Evolutionary conservation across 2,329 filamentous ascomycete genomes (phyloP).

Genomic region (Bipolaris zeicola): DNA sequence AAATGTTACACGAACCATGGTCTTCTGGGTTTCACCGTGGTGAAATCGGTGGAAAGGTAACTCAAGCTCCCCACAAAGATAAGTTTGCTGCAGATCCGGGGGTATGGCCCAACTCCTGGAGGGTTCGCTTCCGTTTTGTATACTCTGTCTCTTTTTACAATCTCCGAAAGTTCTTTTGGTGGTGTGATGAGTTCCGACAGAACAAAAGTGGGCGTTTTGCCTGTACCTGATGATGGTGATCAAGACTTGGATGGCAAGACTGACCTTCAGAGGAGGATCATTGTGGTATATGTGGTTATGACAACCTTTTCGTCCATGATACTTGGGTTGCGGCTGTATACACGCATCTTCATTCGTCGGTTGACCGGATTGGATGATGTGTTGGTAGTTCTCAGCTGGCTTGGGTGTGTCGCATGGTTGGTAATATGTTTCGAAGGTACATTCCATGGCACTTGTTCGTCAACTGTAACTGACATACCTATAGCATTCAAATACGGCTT

Average conservation of each 20-base stretch:
- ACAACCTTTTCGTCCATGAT: slow-evolving; percentile 19
- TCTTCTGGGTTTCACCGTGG: slow-evolving; percentile 5
- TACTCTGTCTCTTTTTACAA: not conserved
- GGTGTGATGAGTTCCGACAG: slow-evolving; percentile 6
- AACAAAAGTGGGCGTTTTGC: slow-evolving; percentile 14
- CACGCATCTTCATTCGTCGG: slow-evolving; percentile 18
- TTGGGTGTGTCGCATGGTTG: slow-evolving; percentile 25
- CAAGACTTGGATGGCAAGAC: slow-evolving; percentile 17
- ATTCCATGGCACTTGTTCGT: not conserved
- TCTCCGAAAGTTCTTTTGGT: not conserved
- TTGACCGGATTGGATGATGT: slow-evolving; percentile 21
- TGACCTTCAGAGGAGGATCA: slow-evolving; percentile 16
- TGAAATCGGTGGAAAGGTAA: slow-evolving; percentile 4
- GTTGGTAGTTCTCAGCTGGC: slow-evolving; percentile 21
- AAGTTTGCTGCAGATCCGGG: slow-evolving; percentile 11
- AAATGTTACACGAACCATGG: slow-evolving; percentile 4
- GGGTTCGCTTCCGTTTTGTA: not conserved
- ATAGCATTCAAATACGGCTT: slow-evolving; percentile 27
- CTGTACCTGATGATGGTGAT: slow-evolving; percentile 12
- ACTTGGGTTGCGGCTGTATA: slow-evolving; percentile 23
- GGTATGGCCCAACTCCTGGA: not conserved
- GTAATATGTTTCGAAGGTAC: slow-evolving; percentile 16
- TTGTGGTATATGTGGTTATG: slow-evolving; percentile 19
- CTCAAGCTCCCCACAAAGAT: slow-evolving; percentile 9
- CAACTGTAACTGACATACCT: slow-evolving; percentile 1